Percentiles rank a stretch among this genome's conserved stretches.
phyloP scores from a whole-genome alignment of 2,329 filamentous ascomycete genomes.

The Alternaria gaisen region DNA sequence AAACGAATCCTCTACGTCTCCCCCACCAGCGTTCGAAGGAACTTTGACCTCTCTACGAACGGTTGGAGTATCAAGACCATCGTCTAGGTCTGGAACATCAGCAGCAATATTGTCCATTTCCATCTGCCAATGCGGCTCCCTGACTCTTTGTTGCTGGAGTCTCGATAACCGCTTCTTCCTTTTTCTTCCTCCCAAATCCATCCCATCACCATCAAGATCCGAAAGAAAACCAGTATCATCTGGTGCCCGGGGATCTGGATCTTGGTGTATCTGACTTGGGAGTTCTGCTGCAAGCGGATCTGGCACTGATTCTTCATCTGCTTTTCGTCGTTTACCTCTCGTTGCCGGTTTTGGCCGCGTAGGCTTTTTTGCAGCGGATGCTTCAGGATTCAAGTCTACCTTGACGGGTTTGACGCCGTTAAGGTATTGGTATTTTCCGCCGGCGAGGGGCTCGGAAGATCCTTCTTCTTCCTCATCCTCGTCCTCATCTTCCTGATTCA shows the following conservation, averaged over 20 bases:
- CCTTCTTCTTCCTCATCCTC: constrained; percentile 14
- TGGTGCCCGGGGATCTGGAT: constrained; percentile 8
- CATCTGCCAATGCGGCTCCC: constrained; percentile 14
- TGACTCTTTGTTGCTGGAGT: constrained; percentile 1
- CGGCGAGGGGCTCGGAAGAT: constrained; percentile 7
- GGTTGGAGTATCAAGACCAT: background rate
- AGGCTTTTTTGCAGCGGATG: constrained; percentile 6
- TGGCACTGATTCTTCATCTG: background rate
- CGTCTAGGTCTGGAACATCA: background rate
- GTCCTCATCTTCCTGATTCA: background rate
- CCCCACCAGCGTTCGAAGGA: background rate
- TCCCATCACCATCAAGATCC: constrained; percentile 6
- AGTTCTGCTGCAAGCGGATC: background rate
- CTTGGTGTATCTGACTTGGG: background rate
- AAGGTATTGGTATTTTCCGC: constrained; percentile 16
- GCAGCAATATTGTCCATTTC: background rate
- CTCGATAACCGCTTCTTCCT: constrained; percentile 9
- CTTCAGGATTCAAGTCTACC: constrained; percentile 8
- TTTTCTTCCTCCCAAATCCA: background rate
- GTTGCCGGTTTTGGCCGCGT: background rate
- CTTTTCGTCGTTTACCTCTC: constrained; percentile 11
- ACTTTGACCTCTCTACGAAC: background rate
- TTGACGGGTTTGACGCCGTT: constrained; percentile 9
- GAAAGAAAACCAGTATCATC: constrained; percentile 16
- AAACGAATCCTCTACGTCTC: background rate